phyloP scores from a whole-genome alignment of 2,329 filamentous ascomycete species.

The Phyllosticta citrichinensis region DNA sequence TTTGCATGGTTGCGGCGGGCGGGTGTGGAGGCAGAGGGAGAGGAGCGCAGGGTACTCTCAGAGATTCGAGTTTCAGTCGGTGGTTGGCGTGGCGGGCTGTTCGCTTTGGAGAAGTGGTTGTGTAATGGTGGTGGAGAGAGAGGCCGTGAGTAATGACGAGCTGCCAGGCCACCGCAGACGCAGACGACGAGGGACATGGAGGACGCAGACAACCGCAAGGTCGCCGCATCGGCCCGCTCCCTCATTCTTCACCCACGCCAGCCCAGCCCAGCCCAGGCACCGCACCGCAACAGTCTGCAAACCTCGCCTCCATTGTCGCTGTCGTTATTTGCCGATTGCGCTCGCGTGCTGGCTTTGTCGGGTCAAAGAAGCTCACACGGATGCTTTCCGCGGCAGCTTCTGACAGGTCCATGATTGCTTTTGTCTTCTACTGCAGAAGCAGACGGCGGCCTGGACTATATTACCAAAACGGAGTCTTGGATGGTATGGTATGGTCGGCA shows the following conservation, averaged over 20 bases:
- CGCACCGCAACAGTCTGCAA: background rate
- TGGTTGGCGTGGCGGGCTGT: background rate
- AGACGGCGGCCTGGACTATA: background rate
- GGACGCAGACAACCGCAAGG: background rate
- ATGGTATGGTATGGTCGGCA: background rate
- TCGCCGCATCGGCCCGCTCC: background rate
- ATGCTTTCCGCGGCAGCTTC: background rate
- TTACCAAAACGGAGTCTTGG: background rate
- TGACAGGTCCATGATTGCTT: background rate
- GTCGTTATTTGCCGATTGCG: background rate
- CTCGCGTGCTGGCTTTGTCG: background rate
- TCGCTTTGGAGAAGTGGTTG: background rate
- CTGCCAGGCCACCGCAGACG: background rate
- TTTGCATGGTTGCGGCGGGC: conserved; percentile 16
- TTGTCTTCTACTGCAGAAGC: background rate
- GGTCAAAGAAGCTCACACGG: background rate
- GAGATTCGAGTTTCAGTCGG: background rate
- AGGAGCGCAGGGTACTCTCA: background rate
- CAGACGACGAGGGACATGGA: background rate
- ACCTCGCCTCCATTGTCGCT: background rate
- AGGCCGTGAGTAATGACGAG: background rate
- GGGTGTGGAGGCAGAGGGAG: background rate
- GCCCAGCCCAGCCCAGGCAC: background rate
- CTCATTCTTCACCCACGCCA: background rate
- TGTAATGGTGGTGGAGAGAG: background rate